Evolutionary conservation across 2,329 filamentous ascomycete genomes (phyloP).

Genomic region (Tolypocladium tundrense): DNA sequence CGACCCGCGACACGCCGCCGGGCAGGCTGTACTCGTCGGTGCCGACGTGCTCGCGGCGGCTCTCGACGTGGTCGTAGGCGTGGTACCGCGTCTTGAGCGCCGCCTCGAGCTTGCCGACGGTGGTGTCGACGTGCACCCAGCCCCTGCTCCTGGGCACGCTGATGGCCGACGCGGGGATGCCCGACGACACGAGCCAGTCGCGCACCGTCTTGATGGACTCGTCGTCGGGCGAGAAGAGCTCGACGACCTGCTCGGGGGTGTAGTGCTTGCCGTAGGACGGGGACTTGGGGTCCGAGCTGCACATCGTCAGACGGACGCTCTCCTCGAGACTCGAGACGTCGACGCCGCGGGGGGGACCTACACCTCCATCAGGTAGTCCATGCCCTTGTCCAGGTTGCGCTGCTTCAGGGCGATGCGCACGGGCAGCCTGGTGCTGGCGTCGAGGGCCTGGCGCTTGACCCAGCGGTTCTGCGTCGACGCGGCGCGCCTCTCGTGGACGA

Average conservation of each 20-base stretch:
- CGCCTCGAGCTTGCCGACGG: not conserved
- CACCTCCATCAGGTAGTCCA: not conserved
- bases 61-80: not conserved
- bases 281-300: not conserved
- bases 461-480: not conserved
- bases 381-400: not conserved
- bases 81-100: not conserved
- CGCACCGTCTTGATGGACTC: not conserved
- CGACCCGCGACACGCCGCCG: slow-evolving; percentile 21
- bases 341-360: not conserved
- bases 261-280: not conserved
- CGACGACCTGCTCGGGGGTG: not conserved
- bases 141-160: not conserved
- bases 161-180: not conserved
- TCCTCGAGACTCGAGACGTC: not conserved
- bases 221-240: not conserved
- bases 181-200: not conserved
- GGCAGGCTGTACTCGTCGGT: slow-evolving; percentile 32
- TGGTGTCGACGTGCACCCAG: not conserved
- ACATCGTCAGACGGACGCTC: not conserved
- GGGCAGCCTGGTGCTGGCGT: not conserved
- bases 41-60: slow-evolving; percentile 21
- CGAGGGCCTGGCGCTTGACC: not conserved
- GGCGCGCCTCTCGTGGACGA: not conserved
- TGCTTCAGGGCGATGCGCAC: not conserved